A percentile compares a stretch with the other conserved stretches of the same genome.
Conservation (phyloP, 78 protist genomes). For the Polysphondylium violaceum region DNA sequence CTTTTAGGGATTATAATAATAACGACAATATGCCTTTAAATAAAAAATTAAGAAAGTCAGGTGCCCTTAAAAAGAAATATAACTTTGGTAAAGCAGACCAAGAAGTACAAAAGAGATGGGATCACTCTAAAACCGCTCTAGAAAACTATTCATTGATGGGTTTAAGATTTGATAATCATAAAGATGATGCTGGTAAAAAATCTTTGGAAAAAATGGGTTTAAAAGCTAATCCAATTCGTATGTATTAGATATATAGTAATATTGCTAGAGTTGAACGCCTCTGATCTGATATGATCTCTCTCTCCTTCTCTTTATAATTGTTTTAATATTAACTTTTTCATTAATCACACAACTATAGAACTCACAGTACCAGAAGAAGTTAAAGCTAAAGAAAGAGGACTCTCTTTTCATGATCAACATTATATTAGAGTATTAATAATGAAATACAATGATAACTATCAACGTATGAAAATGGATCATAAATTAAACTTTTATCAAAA, state of each 20-base stretch:
- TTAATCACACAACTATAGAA: neutral
- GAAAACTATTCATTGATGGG: conserved; percentile 66
- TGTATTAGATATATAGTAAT: too few species aligned
- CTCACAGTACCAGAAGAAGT: conserved; percentile 23
- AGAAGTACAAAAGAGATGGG: conserved; percentile 57
- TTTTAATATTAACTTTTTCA: neutral
- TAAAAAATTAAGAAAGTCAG: conserved; percentile 14
- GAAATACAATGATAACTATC: conserved; percentile 50
- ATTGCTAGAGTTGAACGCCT: too few species aligned
- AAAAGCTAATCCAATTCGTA: conserved; percentile 23
- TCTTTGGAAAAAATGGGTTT: conserved; percentile 24
- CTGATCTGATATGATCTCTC: too few species aligned
- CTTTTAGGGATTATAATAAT: too few species aligned
- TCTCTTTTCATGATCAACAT: conserved; percentile 36
- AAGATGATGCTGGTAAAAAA: neutral
- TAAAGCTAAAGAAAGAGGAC: conserved; percentile 16
- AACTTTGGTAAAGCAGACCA: conserved; percentile 20
- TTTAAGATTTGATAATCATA: conserved; percentile 20
- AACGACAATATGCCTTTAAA: too few species aligned
- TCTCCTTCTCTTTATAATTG: too few species aligned
- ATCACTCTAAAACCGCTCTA: conserved; percentile 20
- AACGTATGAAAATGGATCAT: conserved; percentile 73
- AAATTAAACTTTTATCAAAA: conserved; percentile 37
- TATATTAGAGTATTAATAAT: conserved; percentile 36
- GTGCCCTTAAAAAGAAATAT: neutral